These are phyloP conservation scores for Aureobasidium mangrovei DNA, from an alignment of 2,329 filamentous ascomycete species.

Conservation along the genomic window DNA sequence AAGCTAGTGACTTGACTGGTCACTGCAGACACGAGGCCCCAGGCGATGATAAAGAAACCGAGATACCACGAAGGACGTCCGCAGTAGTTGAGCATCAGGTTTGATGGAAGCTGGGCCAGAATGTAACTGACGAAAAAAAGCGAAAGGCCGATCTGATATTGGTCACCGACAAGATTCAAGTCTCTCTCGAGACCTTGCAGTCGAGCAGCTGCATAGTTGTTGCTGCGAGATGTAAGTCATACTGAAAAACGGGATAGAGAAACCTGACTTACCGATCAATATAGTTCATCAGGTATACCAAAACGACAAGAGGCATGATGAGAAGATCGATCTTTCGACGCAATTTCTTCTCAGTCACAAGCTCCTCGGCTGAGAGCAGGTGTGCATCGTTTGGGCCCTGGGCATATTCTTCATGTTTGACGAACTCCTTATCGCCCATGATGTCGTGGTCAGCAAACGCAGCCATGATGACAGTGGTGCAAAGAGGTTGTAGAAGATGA, in stretches of 20 bases:
- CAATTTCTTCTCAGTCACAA: conserved; percentile 45
- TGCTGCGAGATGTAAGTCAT: conserved; percentile 22
- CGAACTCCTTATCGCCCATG: conserved; percentile 4
- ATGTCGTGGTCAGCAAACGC: background rate
- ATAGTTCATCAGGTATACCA: conserved; percentile 71
- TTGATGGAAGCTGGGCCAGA: conserved; percentile 38
- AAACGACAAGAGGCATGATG: conserved; percentile 59
- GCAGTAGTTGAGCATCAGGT: conserved; percentile 38
- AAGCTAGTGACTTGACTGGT: conserved; percentile 37
- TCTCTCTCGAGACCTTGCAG: conserved; percentile 57
- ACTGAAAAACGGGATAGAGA: no score
- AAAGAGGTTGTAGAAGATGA: background rate
- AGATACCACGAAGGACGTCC: conserved; percentile 29
- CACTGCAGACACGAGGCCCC: conserved; percentile 38
- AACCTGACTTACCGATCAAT: conserved; percentile 36
- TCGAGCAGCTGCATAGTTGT: conserved; percentile 57
- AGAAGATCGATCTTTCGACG: conserved; percentile 63
- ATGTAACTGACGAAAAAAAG: conserved; percentile 11
- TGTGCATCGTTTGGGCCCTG: background rate
- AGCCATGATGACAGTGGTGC: conserved; percentile 1
- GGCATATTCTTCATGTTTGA: background rate
- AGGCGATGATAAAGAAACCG: conserved; percentile 35
- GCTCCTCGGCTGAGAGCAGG: conserved; percentile 24
- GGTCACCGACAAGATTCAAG: conserved; percentile 44
- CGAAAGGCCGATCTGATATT: conserved; percentile 52